A percentile compares a stretch with the other conserved stretches of the same genome.
These are phyloP conservation scores for Paramarasmius palmivorus DNA, from an alignment of 1,284 basidiomycete genomes.

Conservation along the genomic window DNA sequence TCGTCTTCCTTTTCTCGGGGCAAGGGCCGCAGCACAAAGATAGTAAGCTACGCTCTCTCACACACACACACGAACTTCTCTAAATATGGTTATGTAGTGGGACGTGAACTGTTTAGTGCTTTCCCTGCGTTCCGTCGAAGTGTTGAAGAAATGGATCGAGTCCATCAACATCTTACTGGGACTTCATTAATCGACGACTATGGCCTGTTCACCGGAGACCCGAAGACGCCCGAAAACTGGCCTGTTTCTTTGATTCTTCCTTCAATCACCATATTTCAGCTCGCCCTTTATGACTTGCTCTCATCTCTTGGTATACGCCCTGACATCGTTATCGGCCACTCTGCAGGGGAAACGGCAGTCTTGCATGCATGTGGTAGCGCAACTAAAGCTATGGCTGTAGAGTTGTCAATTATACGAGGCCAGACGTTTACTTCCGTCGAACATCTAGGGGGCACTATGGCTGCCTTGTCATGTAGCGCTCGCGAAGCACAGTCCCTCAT, in stretches of 20 bases:
- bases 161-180: conserved; percentile 25
- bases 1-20: conserved; percentile 35
- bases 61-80: too few relatives aligned
- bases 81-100: conserved; percentile 26
- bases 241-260: conserved; percentile 36
- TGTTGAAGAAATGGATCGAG: conserved; percentile 29
- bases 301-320: conserved; percentile 33
- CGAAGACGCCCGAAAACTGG: conserved; percentile 25
- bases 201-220: conserved; percentile 8
- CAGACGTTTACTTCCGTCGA: conserved; percentile 34
- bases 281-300: conserved; percentile 43
- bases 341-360: conserved; percentile 43
- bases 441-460: conserved; percentile 39
- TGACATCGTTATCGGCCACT: conserved; percentile 40
- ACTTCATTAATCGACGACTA: conserved; percentile 27
- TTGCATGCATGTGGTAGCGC: conserved; percentile 43
- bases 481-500: conserved; percentile 21
- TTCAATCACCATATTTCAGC: conserved; percentile 41
- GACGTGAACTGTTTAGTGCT: conserved; percentile 30
- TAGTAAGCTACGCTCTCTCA: conserved; percentile 19
- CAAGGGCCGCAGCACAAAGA: conserved; percentile 35
- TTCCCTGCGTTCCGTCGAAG: conserved; percentile 31
- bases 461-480: conserved; percentile 36
- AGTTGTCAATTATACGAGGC: conserved; percentile 39
- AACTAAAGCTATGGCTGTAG: conserved; percentile 37